Base-by-base conservation (phyloP, 352 stramenopile species). In the Pilasporangium apinafurcum region DNA sequence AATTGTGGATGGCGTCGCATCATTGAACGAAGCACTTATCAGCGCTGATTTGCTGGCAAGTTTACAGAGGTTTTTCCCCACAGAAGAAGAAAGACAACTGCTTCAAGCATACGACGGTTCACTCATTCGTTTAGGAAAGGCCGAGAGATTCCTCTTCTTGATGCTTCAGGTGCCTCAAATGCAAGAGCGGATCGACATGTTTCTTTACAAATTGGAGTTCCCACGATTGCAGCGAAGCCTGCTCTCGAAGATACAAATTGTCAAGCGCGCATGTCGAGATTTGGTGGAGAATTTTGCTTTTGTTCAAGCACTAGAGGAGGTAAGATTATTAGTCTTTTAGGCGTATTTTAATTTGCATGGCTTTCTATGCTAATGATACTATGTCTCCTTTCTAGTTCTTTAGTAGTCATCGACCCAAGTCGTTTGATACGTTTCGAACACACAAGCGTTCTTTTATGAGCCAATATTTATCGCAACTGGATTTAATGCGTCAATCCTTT, bases 161-260 rank as follows among this genome's bases (percentile, higher is more conserved):
- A 37, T 89, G 18, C 67, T 89, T 25, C 70, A 75, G 59, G 60
- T 89, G 8, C 56, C 71, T 6, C 50, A 65, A 7, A 74, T 86
- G 50, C 57, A 73, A 14, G 53, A 71, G 27, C 66, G 73, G 14
- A 85, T 89, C 36, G 71, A 89, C 21, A 83, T 76, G 52, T 85
- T 89, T 14, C 45, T 86, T 24, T 89, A 83, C 55, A 89, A 86
- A 46, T 65, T 89, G 29, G 70, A 82, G 56, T 89, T 89, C 35
- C 28, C 32, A 13, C 59, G 64, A 1, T 73, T 31, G 14, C 63
- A 78, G 20, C 60, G 56, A 10, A 73, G 43, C 8, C 43, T 83
- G 16, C 53, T 81, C 13, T 48, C 51, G 0, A 66, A 64, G 25
- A 65, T 89, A 28, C 59, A 83, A 34, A 36, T 79, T 5, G 64